A percentile compares a stretch with the other conserved stretches of the same genome.
These are phyloP conservation scores for Chalaropsis thielavioides DNA, from an alignment of 2,329 filamentous ascomycete species.

Conservation along the genomic window DNA sequence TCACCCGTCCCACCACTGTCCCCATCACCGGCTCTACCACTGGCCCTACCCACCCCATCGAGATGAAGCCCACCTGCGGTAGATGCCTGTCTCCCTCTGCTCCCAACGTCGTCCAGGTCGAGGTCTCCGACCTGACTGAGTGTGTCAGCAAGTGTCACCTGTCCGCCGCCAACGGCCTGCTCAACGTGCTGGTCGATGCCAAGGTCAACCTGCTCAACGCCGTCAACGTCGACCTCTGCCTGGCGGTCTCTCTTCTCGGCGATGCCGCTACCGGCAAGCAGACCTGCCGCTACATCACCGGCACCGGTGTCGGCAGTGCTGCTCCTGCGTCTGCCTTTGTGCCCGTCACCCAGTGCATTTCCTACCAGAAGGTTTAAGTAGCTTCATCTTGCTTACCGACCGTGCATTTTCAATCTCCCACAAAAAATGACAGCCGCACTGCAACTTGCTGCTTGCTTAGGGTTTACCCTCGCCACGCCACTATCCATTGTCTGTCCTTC, in stretches of 20 bases:
- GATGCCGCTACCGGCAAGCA: conserved; percentile 3
- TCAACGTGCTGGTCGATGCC: conserved; percentile 10
- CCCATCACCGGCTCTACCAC: conserved; percentile 22
- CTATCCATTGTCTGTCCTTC: neutral
- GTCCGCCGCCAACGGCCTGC: conserved; percentile 11
- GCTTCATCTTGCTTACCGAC: neutral
- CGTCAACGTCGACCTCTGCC: conserved; percentile 19
- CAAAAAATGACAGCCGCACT: no score
- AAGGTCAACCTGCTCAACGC: conserved; percentile 20
- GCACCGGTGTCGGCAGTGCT: conserved; percentile 6
- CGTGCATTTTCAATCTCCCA: neutral
- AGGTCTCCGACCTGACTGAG: conserved; percentile 8
- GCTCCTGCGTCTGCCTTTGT: neutral
- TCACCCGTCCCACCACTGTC: neutral
- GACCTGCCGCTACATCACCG: conserved; percentile 16
- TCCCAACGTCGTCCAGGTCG: conserved; percentile 9
- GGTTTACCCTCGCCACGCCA: neutral
- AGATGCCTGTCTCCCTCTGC: conserved; percentile 2
- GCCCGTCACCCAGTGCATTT: neutral
- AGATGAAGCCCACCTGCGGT: conserved; percentile 36
- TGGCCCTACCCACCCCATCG: conserved; percentile 42
- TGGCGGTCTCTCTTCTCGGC: conserved; percentile 15
- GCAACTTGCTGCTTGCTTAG: neutral
- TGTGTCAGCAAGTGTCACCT: conserved; percentile 17
- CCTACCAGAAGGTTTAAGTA: conserved; percentile 11